phyloP scores from a whole-genome alignment of 2,329 filamentous ascomycete genomes.

The Tympanopsis confertula region DNA sequence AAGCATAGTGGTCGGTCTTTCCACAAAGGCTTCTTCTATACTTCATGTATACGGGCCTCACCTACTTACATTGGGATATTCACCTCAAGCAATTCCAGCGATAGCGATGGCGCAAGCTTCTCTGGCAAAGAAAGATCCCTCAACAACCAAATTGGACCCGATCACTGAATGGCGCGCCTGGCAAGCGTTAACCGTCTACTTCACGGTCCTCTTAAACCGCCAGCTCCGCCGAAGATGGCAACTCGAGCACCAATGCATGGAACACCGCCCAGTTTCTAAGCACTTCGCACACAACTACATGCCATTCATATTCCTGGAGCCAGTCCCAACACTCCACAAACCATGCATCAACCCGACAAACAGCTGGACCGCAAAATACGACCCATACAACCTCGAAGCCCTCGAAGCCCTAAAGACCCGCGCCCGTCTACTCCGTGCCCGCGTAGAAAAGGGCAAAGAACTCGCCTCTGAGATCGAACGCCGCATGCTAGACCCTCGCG shows the following conservation, averaged over 20 bases:
- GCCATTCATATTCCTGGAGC: too few species aligned
- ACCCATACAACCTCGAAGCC: neutral
- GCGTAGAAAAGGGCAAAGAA: neutral
- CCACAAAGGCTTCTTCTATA: too few species aligned
- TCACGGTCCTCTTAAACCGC: neutral
- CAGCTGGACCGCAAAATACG: neutral
- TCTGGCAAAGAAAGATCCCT: too few species aligned
- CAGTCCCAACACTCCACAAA: too few species aligned
- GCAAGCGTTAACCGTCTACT: neutral
- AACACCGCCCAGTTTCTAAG: neutral
- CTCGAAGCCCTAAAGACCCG: neutral
- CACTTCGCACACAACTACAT: too few species aligned
- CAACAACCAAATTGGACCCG: too few species aligned
- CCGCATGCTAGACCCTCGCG: neutral
- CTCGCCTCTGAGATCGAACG: neutral
- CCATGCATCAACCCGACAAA: too few species aligned
- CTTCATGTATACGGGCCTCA: too few species aligned
- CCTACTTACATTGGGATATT: too few species aligned
- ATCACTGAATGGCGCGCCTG: neutral
- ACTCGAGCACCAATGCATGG: neutral
- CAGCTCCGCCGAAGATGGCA: neutral
- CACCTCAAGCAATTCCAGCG: too few species aligned
- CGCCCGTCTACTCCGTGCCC: neutral
- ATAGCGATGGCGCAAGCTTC: too few species aligned
- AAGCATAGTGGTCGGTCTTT: too few species aligned